phyloP scores from a whole-genome alignment of 495 filamentous ascomycete genomes.

The Chaetomium tenue region DNA sequence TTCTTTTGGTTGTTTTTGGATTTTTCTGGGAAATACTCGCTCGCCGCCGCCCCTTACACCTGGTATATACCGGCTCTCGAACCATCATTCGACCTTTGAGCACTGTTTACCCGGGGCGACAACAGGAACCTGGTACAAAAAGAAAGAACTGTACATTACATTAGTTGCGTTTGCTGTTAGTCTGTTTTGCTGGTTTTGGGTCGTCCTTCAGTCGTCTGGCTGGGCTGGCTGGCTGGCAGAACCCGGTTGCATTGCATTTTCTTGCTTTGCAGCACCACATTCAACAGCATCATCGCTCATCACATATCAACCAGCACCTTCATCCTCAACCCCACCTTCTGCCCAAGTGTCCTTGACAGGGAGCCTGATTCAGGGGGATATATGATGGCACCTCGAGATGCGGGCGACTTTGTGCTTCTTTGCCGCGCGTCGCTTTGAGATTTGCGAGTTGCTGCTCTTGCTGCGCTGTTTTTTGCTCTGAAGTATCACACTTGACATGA shows the following conservation, averaged over 20 bases:
- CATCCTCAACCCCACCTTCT: conserved; percentile 26
- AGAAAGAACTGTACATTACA: conserved; percentile 46
- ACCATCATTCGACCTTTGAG: conserved; percentile 27
- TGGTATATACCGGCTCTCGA: conserved; percentile 51
- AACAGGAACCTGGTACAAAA: conserved; percentile 42
- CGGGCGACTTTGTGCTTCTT: conserved; percentile 20
- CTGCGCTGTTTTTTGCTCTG: conserved; percentile 31
- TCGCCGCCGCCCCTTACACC: conserved; percentile 31
- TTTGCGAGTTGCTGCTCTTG: conserved; percentile 34
- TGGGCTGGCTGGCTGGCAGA: conserved; percentile 36
- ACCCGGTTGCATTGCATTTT: conserved; percentile 28
- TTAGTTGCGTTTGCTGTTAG: conserved; percentile 43
- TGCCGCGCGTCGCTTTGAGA: conserved; percentile 27
- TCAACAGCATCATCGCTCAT: conserved; percentile 38
- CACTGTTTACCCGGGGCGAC: conserved; percentile 36
- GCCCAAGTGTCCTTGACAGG: conserved; percentile 23
- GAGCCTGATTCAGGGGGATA: conserved; percentile 9
- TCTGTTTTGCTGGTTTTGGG: conserved; percentile 41
- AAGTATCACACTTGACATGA: conserved; percentile 34
- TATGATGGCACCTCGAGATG: conserved; percentile 27
- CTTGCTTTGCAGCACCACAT: conserved; percentile 28
- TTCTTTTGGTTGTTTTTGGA: conserved; percentile 35
- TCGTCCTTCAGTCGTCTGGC: conserved; percentile 43
- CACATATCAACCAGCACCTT: conserved; percentile 42
- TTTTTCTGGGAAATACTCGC: conserved; percentile 32